phyloP scores from a whole-genome alignment of 2,329 filamentous ascomycete species.

The Colletotrichum sp. region DNA sequence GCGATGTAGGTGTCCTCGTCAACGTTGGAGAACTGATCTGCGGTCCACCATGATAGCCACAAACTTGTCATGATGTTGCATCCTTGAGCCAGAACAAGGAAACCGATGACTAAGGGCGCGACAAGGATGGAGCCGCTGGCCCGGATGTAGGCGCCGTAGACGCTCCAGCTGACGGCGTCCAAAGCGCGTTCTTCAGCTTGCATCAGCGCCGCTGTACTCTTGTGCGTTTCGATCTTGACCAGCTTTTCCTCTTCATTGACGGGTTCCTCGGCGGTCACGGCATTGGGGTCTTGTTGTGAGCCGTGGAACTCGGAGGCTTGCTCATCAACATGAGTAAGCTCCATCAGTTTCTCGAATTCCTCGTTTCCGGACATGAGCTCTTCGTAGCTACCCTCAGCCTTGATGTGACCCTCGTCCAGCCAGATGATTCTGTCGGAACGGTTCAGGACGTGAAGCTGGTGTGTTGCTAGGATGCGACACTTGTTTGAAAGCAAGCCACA shows the following conservation, averaged over 20 bases:
- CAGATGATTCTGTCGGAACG: constrained; percentile 91
- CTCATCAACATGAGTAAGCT: constrained; percentile 50
- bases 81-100: constrained; percentile 71
- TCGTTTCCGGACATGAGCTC: constrained; percentile 80
- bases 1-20: constrained; percentile 44
- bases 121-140: constrained; percentile 76
- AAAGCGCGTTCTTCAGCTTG: constrained; percentile 73
- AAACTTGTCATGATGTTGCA: constrained; percentile 68
- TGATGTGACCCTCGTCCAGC: constrained; percentile 84
- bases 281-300: neutral
- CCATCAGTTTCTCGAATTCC: constrained; percentile 82
- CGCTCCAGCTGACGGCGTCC: constrained; percentile 77
- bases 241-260: constrained; percentile 34
- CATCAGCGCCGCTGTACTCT: constrained; percentile 69
- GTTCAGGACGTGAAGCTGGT: constrained; percentile 89
- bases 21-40: constrained; percentile 60
- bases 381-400: constrained; percentile 85
- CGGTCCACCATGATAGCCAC: constrained; percentile 95
- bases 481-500: constrained; percentile 86
- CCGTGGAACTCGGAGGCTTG: neutral
- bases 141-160: constrained; percentile 78
- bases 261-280: constrained; percentile 9
- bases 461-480: constrained; percentile 87
- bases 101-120: constrained; percentile 64
- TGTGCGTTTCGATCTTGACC: constrained; percentile 57